Conservation (phyloP, 495 filamentous ascomycete species). For the Podospora pseudopauciseta region DNA sequence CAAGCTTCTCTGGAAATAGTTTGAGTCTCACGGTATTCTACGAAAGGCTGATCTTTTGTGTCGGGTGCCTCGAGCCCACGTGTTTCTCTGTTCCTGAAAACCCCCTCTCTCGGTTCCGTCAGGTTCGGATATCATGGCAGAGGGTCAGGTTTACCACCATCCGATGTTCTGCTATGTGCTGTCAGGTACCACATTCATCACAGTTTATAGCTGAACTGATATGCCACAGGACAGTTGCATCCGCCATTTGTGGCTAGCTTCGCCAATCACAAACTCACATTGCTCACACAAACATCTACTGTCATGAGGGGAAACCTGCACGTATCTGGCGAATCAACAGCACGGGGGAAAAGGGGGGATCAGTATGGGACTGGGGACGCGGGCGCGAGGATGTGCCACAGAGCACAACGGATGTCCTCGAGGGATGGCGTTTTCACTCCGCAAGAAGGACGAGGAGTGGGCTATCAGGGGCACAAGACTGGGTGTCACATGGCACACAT, state of each 20-base stretch:
- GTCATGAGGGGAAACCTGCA: background rate
- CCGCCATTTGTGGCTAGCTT: background rate
- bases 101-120: slow-evolving; percentile 13
- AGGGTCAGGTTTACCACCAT: background rate
- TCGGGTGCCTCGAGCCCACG: background rate
- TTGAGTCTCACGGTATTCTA: background rate
- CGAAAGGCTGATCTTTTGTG: background rate
- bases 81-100: background rate
- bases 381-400: background rate
- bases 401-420: background rate
- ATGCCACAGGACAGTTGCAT: background rate
- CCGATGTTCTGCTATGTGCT: background rate
- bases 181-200: background rate
- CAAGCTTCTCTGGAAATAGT: background rate
- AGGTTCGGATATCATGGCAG: background rate
- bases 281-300: background rate
- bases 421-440: background rate
- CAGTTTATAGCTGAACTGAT: background rate
- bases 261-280: background rate
- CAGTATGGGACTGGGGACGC: background rate
- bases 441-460: too few relatives aligned
- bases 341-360: background rate
- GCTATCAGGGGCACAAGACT: too few relatives aligned
- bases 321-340: background rate
- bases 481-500: too few relatives aligned